A percentile compares a stretch with the other conserved stretches of the same genome.
Conservation (phyloP, 1,284 basidiomycete species). For the Puccinia novopanici region DNA sequence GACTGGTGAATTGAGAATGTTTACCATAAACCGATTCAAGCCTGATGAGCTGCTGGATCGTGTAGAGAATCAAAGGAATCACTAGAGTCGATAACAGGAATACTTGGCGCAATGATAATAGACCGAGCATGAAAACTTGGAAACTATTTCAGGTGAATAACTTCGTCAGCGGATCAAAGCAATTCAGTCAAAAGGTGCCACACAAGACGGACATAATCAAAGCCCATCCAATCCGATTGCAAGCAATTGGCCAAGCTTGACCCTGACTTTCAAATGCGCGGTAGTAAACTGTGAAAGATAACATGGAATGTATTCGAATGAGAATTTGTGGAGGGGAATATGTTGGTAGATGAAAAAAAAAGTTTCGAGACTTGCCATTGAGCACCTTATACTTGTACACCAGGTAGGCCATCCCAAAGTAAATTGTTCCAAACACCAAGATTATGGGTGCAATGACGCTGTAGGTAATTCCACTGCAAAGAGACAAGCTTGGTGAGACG, state of each 20-base stretch:
- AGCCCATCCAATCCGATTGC: slow-evolving; percentile 47
- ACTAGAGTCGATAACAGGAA: slow-evolving; percentile 45
- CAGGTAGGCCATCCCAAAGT: slow-evolving; percentile 59
- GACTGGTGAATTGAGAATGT: slow-evolving; percentile 29
- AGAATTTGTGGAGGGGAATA: background rate
- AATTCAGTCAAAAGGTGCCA: background rate
- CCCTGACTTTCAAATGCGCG: slow-evolving; percentile 47
- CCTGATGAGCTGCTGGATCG: slow-evolving; percentile 28
- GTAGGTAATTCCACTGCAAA: slow-evolving; percentile 56
- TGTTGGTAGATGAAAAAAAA: background rate
- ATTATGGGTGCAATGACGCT: slow-evolving; percentile 58
- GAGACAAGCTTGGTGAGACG: background rate
- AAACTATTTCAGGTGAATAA: slow-evolving; percentile 9
- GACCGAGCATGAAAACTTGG: slow-evolving; percentile 50
- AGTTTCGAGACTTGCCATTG: slow-evolving; percentile 52
- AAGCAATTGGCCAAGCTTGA: slow-evolving; percentile 44
- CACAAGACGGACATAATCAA: slow-evolving; percentile 39
- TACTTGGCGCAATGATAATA: slow-evolving; percentile 48
- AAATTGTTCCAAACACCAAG: slow-evolving; percentile 56
- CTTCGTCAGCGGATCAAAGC: background rate
- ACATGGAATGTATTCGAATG: background rate
- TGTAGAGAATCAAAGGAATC: slow-evolving; percentile 37
- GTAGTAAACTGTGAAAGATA: slow-evolving; percentile 31
- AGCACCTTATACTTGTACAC: slow-evolving; percentile 60
- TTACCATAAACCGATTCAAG: slow-evolving; percentile 33